Conservation (phyloP, 164 flowering plant species). For the Stephania yunnanensis region DNA sequence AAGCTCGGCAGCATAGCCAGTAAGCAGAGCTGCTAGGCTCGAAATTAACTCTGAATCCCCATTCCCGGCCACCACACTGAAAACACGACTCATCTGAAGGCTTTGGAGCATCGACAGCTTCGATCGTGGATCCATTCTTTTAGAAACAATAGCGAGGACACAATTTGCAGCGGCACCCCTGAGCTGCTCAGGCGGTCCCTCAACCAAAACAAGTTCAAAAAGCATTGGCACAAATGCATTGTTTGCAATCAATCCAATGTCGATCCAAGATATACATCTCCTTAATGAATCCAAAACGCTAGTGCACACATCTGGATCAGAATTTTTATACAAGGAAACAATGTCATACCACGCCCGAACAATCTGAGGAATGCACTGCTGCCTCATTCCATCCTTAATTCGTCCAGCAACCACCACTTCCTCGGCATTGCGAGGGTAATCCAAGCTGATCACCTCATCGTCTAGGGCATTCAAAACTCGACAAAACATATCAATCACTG, state of each 20-base stretch:
- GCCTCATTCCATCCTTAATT: slow-evolving; percentile 97
- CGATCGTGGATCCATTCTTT: slow-evolving; percentile 75
- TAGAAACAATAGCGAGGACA: slow-evolving; percentile 63
- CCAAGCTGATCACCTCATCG: slow-evolving; percentile 82
- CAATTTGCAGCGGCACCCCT: slow-evolving; percentile 78
- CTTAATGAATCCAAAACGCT: slow-evolving; percentile 66
- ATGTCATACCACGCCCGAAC: slow-evolving; percentile 87
- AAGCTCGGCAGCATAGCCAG: slow-evolving; percentile 78
- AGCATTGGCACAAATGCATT: slow-evolving; percentile 63
- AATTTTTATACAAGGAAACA: slow-evolving; percentile 51
- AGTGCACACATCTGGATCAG: slow-evolving; percentile 61
- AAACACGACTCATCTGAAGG: slow-evolving; percentile 67
- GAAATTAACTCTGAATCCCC: slow-evolving; percentile 65
- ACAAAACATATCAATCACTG: slow-evolving; percentile 87
- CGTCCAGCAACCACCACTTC: slow-evolving; percentile 52
- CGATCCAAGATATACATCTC: slow-evolving; percentile 90
- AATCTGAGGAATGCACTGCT: slow-evolving; percentile 79
- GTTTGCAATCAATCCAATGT: slow-evolving; percentile 79
- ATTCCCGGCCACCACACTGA: slow-evolving; percentile 57
- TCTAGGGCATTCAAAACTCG: slow-evolving; percentile 82
- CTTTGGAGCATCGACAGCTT: slow-evolving; percentile 67
- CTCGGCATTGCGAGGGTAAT: slow-evolving; percentile 62
- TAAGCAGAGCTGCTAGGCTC: slow-evolving; percentile 52
- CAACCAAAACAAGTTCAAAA: slow-evolving; percentile 68
- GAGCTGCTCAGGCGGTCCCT: slow-evolving; percentile 55